These are phyloP conservation scores for Macaranga tanarius DNA, from an alignment of 441 rosid species.

Conservation along the genomic window DNA sequence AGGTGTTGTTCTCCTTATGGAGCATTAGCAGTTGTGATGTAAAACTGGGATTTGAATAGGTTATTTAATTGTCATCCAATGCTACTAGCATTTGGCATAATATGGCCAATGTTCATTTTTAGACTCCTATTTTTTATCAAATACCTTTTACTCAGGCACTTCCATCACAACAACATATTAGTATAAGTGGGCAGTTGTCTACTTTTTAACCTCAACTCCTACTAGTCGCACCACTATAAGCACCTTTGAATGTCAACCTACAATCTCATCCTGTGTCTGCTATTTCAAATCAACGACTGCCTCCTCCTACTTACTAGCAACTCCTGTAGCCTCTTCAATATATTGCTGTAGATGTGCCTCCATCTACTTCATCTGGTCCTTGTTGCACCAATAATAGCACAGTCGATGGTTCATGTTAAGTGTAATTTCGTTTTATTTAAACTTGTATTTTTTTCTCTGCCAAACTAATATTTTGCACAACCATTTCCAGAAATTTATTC, in stretches of 20 bases:
- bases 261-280: too few species aligned
- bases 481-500: too few species aligned
- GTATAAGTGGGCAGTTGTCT: constrained; percentile 51
- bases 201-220: constrained; percentile 55
- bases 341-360: constrained; percentile 47
- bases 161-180: constrained; percentile 49
- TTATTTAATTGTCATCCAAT: too few species aligned
- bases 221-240: constrained; percentile 44
- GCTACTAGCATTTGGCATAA: too few species aligned
- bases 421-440: too few species aligned
- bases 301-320: constrained; percentile 59
- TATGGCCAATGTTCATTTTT: constrained; percentile 43
- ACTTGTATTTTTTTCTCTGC: too few species aligned
- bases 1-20: background rate
- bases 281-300: constrained; percentile 48
- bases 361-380: constrained; percentile 41
- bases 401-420: constrained; percentile 49
- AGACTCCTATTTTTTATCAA: constrained; percentile 37
- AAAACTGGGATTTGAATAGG: too few species aligned
- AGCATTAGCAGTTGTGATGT: background rate
- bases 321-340: constrained; percentile 64
- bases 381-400: constrained; percentile 41
- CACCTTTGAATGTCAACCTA: constrained; percentile 50
- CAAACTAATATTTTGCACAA: too few species aligned
- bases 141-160: constrained; percentile 45